These are phyloP conservation scores for Carex kokanica DNA, from an alignment of 176 grass and related monocot genomes.

Conservation along the genomic window DNA sequence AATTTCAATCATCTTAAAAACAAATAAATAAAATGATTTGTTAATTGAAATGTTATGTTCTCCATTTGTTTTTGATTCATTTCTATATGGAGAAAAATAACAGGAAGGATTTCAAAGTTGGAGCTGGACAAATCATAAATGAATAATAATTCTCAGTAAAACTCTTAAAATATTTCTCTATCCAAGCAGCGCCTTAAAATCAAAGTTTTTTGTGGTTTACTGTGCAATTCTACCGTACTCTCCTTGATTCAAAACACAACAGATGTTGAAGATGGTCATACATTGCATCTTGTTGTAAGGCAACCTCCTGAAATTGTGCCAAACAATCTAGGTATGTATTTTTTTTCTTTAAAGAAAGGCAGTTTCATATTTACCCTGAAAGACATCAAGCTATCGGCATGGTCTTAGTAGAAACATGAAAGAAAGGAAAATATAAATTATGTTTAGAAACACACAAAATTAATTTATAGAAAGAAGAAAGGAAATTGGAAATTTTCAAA, in stretches of 20 bases:
- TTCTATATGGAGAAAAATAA: neutral
- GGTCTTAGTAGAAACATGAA: neutral
- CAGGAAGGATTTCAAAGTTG: neutral
- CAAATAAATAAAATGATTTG: neutral
- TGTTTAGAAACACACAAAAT: constrained; percentile 26
- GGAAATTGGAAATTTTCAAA: constrained; percentile 8
- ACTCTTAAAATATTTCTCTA: neutral
- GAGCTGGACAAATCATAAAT: neutral
- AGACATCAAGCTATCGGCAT: constrained; percentile 5
- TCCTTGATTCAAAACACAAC: constrained; percentile 27
- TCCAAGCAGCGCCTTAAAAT: neutral
- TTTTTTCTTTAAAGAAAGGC: constrained; percentile 11
- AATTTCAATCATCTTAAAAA: neutral
- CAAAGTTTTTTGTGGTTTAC: neutral
- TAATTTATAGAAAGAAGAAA: neutral
- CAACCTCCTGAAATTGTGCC: constrained; percentile 58
- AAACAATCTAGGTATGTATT: constrained; percentile 53
- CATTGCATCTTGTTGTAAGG: constrained; percentile 96
- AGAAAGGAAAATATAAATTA: neutral
- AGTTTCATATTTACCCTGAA: constrained; percentile 11
- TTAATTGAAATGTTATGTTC: neutral
- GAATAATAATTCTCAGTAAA: neutral
- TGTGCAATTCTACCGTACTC: neutral
- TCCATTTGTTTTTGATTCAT: neutral
- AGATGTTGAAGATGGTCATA: constrained; percentile 99